Base-by-base conservation (phyloP, 176 grass and related monocot species). In the Eleusine indica region DNA sequence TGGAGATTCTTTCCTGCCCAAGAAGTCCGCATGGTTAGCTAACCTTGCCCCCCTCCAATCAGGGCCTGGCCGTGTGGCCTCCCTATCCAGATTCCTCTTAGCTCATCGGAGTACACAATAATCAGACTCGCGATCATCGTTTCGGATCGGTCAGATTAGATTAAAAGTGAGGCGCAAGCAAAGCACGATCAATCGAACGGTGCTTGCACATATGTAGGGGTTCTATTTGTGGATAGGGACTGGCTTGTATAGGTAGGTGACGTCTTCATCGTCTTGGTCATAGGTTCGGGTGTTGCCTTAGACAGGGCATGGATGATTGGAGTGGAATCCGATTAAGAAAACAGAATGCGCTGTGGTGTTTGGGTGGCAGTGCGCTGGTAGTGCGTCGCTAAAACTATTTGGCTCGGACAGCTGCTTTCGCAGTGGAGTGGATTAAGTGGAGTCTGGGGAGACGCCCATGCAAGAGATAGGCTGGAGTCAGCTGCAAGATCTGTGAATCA, bases 1-100 rank as follows among this genome's bases (percentile, higher is more conserved):
- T 40, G 64, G 52, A 82, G 85, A 82, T 87, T 69, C 69, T 73
- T 62, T 29, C 30, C 71, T 7, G 14, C 71, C 61, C 38, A 1
- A 41, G 28, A 60, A 76, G 73, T 49, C 85, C 6, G 25, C 19
- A 3, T 30, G 0, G 3, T 56, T 61, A 37, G 75, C 40, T 70
- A 54, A 68, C 53, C 49, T 84, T 40, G 32, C 16, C 49, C 16
- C 49, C 13, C 14, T 42, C 84, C 84, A 57, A 76, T 76, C 72
- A 58, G 39, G 15, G 16, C 37, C 49, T 10, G 46, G 46, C 9
- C 77, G 39, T 49, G 29, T 73, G 69, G 41, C 66, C 66, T 71
- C 22, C 67, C 79, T 82, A 82, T 82, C 52, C 43, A 14, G 58
- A 46, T 21, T 25, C 37, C 54, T 3, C n/a, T 32, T 13, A 48